Conservation (phyloP, 108 stramenopile species). For the Cylindrotheca closterium region DNA sequence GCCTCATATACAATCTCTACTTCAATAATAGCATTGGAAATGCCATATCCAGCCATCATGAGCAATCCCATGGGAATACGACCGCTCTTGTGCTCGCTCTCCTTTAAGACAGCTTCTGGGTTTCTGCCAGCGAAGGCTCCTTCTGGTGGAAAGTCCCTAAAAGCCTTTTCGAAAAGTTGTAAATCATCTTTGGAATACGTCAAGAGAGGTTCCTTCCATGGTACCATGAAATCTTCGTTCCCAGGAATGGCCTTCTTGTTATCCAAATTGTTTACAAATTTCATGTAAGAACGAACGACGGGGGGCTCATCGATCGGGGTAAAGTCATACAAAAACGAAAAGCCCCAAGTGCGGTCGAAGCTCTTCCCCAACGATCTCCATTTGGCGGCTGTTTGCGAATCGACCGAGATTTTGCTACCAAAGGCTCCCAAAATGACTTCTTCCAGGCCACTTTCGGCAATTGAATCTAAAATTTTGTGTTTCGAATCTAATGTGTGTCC, state of each 20-base stretch:
- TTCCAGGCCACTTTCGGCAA: conserved; percentile 7
- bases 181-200: conserved; percentile 13
- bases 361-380: conserved; percentile 3
- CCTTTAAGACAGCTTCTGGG: not conserved
- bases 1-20: no score
- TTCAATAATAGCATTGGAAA: conserved; percentile 9
- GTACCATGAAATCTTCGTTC: no score
- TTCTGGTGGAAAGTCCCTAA: not conserved
- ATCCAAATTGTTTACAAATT: no score
- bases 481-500: conserved; percentile 10
- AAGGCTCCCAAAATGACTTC: conserved; percentile 13
- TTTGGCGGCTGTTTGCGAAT: conserved; percentile 2
- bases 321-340: not conserved
- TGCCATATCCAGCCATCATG: conserved; percentile 18
- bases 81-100: not conserved
- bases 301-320: no score
- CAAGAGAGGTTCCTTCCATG: no score
- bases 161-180: not conserved
- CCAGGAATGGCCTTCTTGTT: no score
- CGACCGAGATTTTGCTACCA: conserved; percentile 9
- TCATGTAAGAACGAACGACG: no score
- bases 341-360: conserved; percentile 9
- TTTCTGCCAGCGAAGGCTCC: not conserved
- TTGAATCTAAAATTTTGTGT: conserved; percentile 8
- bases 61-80: conserved; percentile 9